Evolutionary conservation across 2,329 filamentous ascomycete genomes (phyloP).

Genomic region (Passalora sequoiae): DNA sequence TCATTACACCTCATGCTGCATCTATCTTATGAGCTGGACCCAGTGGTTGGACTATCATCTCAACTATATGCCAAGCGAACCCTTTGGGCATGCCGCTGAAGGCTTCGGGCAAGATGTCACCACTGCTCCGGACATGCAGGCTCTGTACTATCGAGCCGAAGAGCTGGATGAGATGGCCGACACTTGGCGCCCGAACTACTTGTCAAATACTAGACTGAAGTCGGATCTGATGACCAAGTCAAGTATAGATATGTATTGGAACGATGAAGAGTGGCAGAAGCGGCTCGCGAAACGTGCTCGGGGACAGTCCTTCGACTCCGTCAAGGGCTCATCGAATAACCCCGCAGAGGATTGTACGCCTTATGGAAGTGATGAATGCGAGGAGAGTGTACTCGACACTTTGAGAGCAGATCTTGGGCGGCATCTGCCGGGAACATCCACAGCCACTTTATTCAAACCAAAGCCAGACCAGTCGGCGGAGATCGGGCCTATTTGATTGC

Average conservation of each 20-base stretch:
- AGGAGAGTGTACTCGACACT: too few relatives aligned
- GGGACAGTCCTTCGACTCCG: too few relatives aligned
- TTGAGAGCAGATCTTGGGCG: too few relatives aligned
- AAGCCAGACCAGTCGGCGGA: too few relatives aligned
- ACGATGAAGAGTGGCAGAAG: slow-evolving; percentile 1
- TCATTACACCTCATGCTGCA: slow-evolving; percentile 5
- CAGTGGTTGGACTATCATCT: slow-evolving; percentile 7
- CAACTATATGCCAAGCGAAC: slow-evolving; percentile 6
- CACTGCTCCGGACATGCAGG: slow-evolving; percentile 1
- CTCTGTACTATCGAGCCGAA: slow-evolving; percentile 3
- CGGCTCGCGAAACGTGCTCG: too few relatives aligned
- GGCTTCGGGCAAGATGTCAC: neutral
- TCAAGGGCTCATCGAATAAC: too few relatives aligned
- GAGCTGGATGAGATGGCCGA: slow-evolving; percentile 2
- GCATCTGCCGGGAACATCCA: too few relatives aligned
- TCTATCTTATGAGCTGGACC: slow-evolving; percentile 6
- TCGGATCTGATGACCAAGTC: slow-evolving; percentile 7
- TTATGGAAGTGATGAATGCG: too few relatives aligned
- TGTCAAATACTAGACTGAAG: slow-evolving; percentile 3
- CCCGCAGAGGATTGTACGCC: too few relatives aligned
- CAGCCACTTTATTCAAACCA: too few relatives aligned
- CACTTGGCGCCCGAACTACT: slow-evolving; percentile 1
- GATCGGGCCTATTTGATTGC: too few relatives aligned
- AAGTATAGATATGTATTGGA: slow-evolving; percentile 1
- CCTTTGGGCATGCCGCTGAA: neutral